Evolutionary conservation across 768 basidiomycete genomes (phyloP).

Genomic region (Lyophyllum shimeji): DNA sequence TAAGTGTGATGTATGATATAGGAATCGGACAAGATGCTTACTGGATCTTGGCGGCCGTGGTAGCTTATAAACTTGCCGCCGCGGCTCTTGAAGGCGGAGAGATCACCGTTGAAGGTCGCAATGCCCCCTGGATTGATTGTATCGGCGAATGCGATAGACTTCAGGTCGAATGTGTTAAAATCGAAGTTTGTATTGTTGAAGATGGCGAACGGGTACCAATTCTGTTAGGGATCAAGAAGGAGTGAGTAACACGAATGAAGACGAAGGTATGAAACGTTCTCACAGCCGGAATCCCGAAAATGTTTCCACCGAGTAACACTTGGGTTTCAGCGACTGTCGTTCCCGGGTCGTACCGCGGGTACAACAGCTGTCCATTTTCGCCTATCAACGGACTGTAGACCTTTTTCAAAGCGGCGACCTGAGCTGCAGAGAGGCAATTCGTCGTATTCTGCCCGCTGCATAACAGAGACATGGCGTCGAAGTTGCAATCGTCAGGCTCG

Average conservation of each 20-base stretch:
- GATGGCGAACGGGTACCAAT: slow-evolving; percentile 10
- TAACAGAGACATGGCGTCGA: slow-evolving; percentile 7
- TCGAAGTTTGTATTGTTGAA: slow-evolving; percentile 10
- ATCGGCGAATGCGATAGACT: neutral
- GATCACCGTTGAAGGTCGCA: slow-evolving; percentile 7
- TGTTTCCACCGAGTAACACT: neutral
- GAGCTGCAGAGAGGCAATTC: slow-evolving; percentile 2
- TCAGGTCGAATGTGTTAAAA: slow-evolving; percentile 4
- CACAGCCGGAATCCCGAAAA: neutral
- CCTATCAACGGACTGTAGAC: slow-evolving; percentile 11
- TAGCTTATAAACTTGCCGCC: slow-evolving; percentile 14
- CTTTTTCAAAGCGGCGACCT: slow-evolving; percentile 6
- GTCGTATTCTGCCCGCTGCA: neutral
- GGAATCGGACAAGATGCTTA: neutral
- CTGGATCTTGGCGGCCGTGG: slow-evolving; percentile 15
- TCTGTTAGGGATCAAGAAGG: neutral
- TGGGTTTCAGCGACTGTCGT: neutral
- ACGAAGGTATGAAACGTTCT: neutral
- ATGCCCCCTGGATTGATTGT: slow-evolving; percentile 3
- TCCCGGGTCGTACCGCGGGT: neutral
- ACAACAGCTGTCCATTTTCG: neutral
- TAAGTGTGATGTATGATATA: neutral
- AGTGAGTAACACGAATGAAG: neutral
- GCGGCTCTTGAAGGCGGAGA: slow-evolving; percentile 7
- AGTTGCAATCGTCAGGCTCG: slow-evolving; percentile 13